These are phyloP conservation scores for Microsporum canis DNA, from an alignment of 2,329 filamentous ascomycete genomes.

Conservation along the genomic window DNA sequence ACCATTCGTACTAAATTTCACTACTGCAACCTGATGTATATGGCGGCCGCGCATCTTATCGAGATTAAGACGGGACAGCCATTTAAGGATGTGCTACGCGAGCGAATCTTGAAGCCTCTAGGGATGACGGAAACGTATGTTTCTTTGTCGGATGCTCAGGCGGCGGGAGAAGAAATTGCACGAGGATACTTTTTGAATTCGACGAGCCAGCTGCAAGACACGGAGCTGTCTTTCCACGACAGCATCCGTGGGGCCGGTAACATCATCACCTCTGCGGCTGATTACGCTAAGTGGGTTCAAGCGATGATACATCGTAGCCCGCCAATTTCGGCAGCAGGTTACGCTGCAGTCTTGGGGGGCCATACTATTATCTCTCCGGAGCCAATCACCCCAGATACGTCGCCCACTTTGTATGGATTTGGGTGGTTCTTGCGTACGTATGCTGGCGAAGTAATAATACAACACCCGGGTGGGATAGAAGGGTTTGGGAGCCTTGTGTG, in stretches of 20 bases:
- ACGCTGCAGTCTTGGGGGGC: slow-evolving; percentile 6
- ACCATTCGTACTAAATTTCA: slow-evolving; percentile 35
- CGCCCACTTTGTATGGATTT: slow-evolving; percentile 9
- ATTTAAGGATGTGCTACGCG: slow-evolving; percentile 24
- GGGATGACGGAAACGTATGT: slow-evolving; percentile 33
- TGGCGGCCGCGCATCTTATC: slow-evolving; percentile 37
- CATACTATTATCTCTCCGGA: slow-evolving; percentile 8
- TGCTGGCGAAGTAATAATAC: slow-evolving; percentile 29
- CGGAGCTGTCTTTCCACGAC: slow-evolving; percentile 10
- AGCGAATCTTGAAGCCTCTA: slow-evolving; percentile 31
- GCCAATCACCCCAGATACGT: slow-evolving; percentile 5
- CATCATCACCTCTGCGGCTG: slow-evolving; percentile 25
- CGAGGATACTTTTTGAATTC: slow-evolving; percentile 18
- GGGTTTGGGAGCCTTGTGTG: slow-evolving; percentile 36
- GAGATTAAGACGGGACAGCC: slow-evolving; percentile 32
- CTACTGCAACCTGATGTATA: slow-evolving; percentile 46
- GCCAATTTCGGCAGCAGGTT: slow-evolving; percentile 9
- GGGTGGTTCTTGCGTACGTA: slow-evolving; percentile 12
- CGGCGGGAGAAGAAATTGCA: slow-evolving; percentile 17
- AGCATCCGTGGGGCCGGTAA: slow-evolving; percentile 14
- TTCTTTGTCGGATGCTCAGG: slow-evolving; percentile 25
- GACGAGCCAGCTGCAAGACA: slow-evolving; percentile 6
- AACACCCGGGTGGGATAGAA: slow-evolving; percentile 36
- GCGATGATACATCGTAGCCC: slow-evolving; percentile 24
- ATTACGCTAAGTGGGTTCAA: slow-evolving; percentile 40